Percentiles rank a stretch among this genome's conserved stretches.
phyloP scores from a whole-genome alignment of 371 early-diverging fungal genomes.

The Rhizopus sp. region DNA sequence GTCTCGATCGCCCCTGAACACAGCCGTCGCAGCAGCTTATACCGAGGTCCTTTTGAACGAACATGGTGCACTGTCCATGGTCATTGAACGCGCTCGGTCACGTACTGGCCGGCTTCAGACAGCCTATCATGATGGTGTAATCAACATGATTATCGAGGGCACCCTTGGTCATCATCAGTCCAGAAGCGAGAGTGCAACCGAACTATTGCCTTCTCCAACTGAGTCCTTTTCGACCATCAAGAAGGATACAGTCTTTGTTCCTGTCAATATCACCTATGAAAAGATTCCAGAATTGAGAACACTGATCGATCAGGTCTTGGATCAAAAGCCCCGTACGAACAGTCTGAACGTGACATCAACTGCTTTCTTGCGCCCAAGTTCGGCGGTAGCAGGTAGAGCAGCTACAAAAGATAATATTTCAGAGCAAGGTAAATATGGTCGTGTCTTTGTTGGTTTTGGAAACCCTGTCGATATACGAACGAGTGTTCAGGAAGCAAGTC shows the following conservation, averaged over 20 bases:
- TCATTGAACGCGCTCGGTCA: slow-evolving; percentile 46
- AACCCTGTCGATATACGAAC: slow-evolving; percentile 29
- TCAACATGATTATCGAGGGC: slow-evolving; percentile 50
- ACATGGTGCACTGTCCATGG: slow-evolving; percentile 49
- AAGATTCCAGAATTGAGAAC: slow-evolving; percentile 50
- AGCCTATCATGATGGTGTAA: slow-evolving; percentile 41
- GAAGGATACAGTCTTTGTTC: slow-evolving; percentile 41
- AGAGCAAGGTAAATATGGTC: slow-evolving; percentile 47
- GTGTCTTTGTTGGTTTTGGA: slow-evolving; percentile 49
- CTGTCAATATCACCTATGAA: slow-evolving; percentile 51
- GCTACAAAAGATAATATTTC: slow-evolving; percentile 23
- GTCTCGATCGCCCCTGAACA: slow-evolving; percentile 45
- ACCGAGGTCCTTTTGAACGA: slow-evolving; percentile 45
- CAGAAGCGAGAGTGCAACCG: slow-evolving; percentile 12
- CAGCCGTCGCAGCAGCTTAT: slow-evolving; percentile 48
- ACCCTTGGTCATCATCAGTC: slow-evolving; percentile 28
- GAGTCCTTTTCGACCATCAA: slow-evolving; percentile 8
- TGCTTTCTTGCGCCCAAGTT: slow-evolving; percentile 39
- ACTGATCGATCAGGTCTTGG: slow-evolving; percentile 50
- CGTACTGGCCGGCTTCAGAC: slow-evolving; percentile 49
- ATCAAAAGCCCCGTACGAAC: slow-evolving; percentile 37
- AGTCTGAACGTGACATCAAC: slow-evolving; percentile 19
- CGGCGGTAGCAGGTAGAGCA: slow-evolving; percentile 30
- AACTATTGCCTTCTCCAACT: slow-evolving; percentile 1
- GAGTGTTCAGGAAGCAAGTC: slow-evolving; percentile 15